phyloP scores from a whole-genome alignment of 129 eudicot species.

The Erigeron canadensis region DNA sequence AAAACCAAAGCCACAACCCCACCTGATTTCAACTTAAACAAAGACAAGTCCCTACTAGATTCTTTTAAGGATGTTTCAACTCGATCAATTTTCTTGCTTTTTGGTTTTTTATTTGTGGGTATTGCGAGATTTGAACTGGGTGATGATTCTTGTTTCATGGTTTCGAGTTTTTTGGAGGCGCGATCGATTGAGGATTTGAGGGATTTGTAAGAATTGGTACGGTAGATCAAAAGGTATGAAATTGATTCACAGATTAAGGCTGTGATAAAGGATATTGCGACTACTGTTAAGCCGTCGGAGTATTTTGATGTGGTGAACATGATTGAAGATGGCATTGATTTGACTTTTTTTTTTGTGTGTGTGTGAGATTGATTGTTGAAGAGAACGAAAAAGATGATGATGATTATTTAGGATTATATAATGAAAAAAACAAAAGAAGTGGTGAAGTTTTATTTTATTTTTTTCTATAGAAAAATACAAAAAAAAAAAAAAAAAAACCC shows the following conservation, averaged over 20 bases:
- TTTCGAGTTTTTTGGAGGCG: conserved; percentile 91
- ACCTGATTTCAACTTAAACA: conserved; percentile 89
- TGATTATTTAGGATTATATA: too few relatives aligned
- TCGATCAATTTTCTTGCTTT: conserved; percentile 79
- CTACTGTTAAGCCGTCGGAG: conserved; percentile 77
- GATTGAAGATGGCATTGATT: conserved; percentile 48
- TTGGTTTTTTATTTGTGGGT: conserved; percentile 48
- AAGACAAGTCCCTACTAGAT: conserved; percentile 75
- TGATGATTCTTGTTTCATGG: conserved; percentile 63
- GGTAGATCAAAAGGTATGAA: conserved; percentile 86
- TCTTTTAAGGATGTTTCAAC: conserved; percentile 79
- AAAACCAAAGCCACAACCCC: conserved; percentile 83
- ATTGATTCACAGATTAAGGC: conserved; percentile 86
- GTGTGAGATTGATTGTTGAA: neutral
- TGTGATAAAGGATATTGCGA: conserved; percentile 71
- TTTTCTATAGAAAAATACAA: too few relatives aligned
- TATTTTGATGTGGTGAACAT: conserved; percentile 44
- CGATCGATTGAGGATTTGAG: conserved; percentile 89
- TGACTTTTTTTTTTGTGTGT: conserved; percentile 2
- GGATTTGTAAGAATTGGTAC: conserved; percentile 86
- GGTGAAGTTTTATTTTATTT: too few relatives aligned
- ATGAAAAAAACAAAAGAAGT: too few relatives aligned
- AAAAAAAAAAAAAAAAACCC: too few relatives aligned
- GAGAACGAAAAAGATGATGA: too few relatives aligned
- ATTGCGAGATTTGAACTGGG: neutral